Conservation (phyloP, 208 protist species). For the Acanthamoeba triangularis region DNA sequence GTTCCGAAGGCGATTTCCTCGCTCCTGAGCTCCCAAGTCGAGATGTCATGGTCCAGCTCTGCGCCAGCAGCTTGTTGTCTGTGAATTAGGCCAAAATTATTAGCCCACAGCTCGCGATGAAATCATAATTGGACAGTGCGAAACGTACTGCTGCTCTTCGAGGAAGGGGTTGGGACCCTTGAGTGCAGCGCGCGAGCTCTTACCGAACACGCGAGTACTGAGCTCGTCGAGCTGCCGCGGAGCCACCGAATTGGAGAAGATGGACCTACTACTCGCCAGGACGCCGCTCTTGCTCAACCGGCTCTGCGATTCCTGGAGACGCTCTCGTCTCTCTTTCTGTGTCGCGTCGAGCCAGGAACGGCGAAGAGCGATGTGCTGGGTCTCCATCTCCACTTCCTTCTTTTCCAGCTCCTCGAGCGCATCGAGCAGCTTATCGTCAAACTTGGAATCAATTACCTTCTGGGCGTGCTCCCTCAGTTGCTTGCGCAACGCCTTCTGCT, state of each 20-base stretch:
- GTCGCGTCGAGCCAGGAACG: not conserved
- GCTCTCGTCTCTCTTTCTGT: not conserved
- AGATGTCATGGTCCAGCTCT: not conserved
- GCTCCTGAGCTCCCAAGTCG: slow-evolving; percentile 22
- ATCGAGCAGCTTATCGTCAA: not conserved
- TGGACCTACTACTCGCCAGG: not conserved
- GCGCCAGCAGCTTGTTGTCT: not conserved
- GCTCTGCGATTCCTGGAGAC: slow-evolving; percentile 16
- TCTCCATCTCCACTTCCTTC: not conserved
- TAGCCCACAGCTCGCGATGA: not conserved
- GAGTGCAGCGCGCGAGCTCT: not conserved
- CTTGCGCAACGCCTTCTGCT: not conserved
- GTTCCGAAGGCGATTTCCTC: not conserved
- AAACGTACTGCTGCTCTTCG: not conserved
- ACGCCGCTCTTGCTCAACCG: not conserved
- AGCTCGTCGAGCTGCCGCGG: not conserved
- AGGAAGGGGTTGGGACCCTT: not conserved
- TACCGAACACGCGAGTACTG: not conserved
- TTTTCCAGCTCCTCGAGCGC: slow-evolving; percentile 11
- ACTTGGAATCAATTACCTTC: not conserved
- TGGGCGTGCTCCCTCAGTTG: not conserved
- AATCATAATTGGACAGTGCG: not conserved
- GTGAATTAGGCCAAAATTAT: no score
- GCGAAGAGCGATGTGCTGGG: not conserved
- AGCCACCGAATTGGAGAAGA: not conserved